A percentile compares a stretch with the other conserved stretches of the same genome.
Evolutionary conservation across 2,329 filamentous ascomycete genomes (phyloP).

Genomic region (Fusarium bulbicola): DNA sequence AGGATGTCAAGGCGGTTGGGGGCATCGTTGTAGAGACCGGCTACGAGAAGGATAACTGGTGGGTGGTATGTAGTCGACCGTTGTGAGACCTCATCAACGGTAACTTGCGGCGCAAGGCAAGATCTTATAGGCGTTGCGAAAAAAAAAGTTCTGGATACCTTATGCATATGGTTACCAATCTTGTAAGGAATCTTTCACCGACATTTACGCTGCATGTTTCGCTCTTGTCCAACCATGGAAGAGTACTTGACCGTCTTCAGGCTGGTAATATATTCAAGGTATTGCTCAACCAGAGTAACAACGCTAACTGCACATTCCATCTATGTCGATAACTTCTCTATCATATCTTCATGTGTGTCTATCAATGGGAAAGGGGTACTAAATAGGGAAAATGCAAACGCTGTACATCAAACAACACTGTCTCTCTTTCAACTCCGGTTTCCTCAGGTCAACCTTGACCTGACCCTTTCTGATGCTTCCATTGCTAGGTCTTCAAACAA

Average conservation of each 20-base stretch:
- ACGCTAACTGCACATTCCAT: conserved; percentile 36
- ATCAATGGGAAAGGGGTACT: conserved; percentile 18
- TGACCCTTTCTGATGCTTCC: conserved; percentile 9
- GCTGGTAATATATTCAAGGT: conserved; percentile 9
- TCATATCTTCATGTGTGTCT: conserved; percentile 14
- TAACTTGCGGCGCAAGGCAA: conserved; percentile 5
- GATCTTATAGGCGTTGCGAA: conserved; percentile 17
- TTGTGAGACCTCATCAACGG: conserved; percentile 26
- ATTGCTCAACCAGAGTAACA: conserved; percentile 13
- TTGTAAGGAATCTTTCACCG: conserved; percentile 5
- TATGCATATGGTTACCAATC: conserved; percentile 3
- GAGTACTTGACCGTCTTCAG: conserved; percentile 1
- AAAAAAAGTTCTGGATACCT: background rate
- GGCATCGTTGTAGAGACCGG: conserved; percentile 80
- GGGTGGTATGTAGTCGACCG: conserved; percentile 70
- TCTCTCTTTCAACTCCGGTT: conserved; percentile 30
- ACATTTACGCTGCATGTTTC: background rate
- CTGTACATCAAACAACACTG: conserved; percentile 18
- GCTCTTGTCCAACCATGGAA: conserved; percentile 16
- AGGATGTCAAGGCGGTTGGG: conserved; percentile 77
- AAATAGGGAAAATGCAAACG: conserved; percentile 14
- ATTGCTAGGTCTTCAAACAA: conserved; percentile 8
- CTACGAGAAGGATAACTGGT: conserved; percentile 99
- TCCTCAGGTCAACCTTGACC: conserved; percentile 25
- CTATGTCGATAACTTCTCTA: conserved; percentile 31